Evolutionary conservation across 1,284 basidiomycete genomes (phyloP).

Genomic region (Entoloma clypeatum): DNA sequence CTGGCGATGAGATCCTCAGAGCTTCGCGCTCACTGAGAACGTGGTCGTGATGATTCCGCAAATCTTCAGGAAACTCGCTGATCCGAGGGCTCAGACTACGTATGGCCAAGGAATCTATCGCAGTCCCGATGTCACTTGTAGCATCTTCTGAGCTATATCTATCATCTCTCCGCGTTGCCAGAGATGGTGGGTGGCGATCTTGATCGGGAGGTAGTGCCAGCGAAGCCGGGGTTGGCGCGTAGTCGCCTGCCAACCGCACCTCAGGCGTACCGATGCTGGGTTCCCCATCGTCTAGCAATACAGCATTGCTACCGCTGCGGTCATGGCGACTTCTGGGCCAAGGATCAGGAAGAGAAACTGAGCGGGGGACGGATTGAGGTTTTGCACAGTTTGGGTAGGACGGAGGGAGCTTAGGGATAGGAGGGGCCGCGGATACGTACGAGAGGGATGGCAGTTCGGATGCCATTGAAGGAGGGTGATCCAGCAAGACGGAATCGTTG

Average conservation of each 20-base stretch:
- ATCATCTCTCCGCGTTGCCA: constrained; percentile 26
- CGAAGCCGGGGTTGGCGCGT: constrained; percentile 12
- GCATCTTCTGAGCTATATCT: constrained; percentile 30
- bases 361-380: constrained; percentile 22
- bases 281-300: constrained; percentile 21
- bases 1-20: no score
- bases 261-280: constrained; percentile 10
- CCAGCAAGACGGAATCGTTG: constrained; percentile 8
- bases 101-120: constrained; percentile 33
- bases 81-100: constrained; percentile 40
- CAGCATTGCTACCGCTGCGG: constrained; percentile 21
- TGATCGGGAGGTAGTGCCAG: constrained; percentile 4
- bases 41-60: not conserved
- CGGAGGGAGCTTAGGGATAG: constrained; percentile 22
- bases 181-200: constrained; percentile 2
- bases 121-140: constrained; percentile 30
- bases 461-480: constrained; percentile 13
- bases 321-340: constrained; percentile 21
- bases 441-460: constrained; percentile 30
- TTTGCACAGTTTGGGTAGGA: constrained; percentile 30
- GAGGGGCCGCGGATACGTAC: constrained; percentile 25
- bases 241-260: constrained; percentile 10
- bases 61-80: constrained; percentile 27
- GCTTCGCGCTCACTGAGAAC: no score
- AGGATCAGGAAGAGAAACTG: constrained; percentile 23